phyloP scores from a whole-genome alignment of 2,329 filamentous ascomycete genomes.

The Colletotrichum tropicicola region DNA sequence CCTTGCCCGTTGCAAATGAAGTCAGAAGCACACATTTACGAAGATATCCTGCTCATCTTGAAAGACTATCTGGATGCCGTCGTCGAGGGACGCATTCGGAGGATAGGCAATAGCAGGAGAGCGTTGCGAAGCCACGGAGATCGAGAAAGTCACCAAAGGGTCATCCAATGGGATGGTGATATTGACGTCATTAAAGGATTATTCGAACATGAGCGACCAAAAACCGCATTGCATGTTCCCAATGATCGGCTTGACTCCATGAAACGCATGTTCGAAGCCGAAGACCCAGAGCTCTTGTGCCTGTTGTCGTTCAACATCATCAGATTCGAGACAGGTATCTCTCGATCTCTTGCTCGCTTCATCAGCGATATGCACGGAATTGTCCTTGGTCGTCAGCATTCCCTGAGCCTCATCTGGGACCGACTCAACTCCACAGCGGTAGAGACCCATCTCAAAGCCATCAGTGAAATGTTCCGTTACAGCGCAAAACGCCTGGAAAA shows the following conservation, averaged over 20 bases:
- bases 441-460: no score
- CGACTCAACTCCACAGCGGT: no score
- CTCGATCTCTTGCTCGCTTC: neutral
- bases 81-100: neutral
- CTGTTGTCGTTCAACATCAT: no score
- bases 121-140: neutral
- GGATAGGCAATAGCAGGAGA: neutral
- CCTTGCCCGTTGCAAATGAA: neutral
- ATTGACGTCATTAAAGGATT: no score
- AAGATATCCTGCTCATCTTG: neutral
- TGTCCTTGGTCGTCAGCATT: neutral
- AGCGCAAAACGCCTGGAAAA: no score
- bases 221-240: no score
- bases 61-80: neutral
- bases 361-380: neutral
- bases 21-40: neutral
- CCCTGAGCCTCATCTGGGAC: neutral
- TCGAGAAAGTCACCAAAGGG: no score
- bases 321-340: neutral
- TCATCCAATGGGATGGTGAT: neutral
- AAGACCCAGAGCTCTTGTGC: neutral
- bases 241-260: no score
- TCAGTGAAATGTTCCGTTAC: no score
- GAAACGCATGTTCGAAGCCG: neutral
- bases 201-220: no score